Evolutionary conservation across 768 basidiomycete species (phyloP).

Genomic region (Tricholoma matsutake): DNA sequence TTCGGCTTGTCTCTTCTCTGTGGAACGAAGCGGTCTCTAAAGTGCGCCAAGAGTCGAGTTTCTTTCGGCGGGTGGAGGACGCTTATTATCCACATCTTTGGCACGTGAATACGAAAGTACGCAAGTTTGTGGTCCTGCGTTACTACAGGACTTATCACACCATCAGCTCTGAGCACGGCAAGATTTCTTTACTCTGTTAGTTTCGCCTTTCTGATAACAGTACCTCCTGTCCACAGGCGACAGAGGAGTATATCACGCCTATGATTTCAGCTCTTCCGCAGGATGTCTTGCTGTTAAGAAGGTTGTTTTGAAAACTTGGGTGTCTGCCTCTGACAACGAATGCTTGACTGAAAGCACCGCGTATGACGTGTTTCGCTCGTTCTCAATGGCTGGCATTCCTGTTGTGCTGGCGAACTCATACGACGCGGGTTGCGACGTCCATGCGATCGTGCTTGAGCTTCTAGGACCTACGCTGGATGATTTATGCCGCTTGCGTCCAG

Average conservation of each 20-base stretch:
- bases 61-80: constrained; percentile 22
- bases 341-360: constrained; percentile 22
- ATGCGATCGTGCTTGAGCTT: constrained; percentile 25
- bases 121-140: constrained; percentile 19
- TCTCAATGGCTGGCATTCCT: constrained; percentile 17
- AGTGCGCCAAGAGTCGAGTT: constrained; percentile 1
- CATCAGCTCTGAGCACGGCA: constrained; percentile 25
- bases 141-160: constrained; percentile 27
- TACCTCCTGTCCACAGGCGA: constrained; percentile 13
- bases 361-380: constrained; percentile 15
- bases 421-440: constrained; percentile 18
- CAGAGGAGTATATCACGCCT: constrained; percentile 29
- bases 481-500: constrained; percentile 14
- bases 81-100: constrained; percentile 30
- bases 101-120: constrained; percentile 30
- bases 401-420: constrained; percentile 8
- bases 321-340: constrained; percentile 19
- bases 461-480: constrained; percentile 28
- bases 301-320: constrained; percentile 31
- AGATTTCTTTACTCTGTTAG: constrained; percentile 1
- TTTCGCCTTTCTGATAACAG: not conserved
- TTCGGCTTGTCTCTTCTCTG: constrained; percentile 17
- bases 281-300: constrained; percentile 20
- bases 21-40: constrained; percentile 19
- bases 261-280: constrained; percentile 19